phyloP scores from a whole-genome alignment of 805 yeast species.

The Starmerella bombi region DNA sequence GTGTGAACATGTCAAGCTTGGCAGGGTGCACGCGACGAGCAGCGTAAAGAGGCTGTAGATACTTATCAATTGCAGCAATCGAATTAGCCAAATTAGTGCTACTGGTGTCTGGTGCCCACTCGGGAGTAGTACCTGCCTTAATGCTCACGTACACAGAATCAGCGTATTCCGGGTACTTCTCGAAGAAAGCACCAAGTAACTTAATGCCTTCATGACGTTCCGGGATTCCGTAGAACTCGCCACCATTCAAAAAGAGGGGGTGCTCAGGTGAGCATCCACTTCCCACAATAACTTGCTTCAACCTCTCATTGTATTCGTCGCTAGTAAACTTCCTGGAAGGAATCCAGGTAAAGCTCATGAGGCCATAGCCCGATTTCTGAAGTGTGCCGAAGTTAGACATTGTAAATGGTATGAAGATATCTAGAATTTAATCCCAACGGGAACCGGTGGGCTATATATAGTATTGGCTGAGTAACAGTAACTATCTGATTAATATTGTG shows the following conservation, averaged over 20 bases:
- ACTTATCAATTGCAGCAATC: constrained; percentile 32
- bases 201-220: constrained; percentile 39
- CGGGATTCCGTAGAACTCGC: constrained; percentile 62
- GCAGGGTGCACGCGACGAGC: constrained; percentile 18
- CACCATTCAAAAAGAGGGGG: constrained; percentile 50
- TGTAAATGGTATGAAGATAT: too few relatives aligned
- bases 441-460: too few relatives aligned
- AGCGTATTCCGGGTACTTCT: constrained; percentile 41
- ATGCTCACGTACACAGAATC: constrained; percentile 47
- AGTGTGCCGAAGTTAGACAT: background rate
- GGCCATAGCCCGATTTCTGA: constrained; percentile 50
- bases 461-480: too few relatives aligned
- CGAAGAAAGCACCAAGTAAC: constrained; percentile 45
- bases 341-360: constrained; percentile 71
- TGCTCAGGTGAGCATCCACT: constrained; percentile 24
- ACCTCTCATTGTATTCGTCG: constrained; percentile 39
- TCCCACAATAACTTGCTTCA: constrained; percentile 39
- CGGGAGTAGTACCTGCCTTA: constrained; percentile 47
- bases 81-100: constrained; percentile 36
- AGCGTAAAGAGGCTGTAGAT: constrained; percentile 17
- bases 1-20: constrained; percentile 45
- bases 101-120: constrained; percentile 38
- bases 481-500: too few relatives aligned
- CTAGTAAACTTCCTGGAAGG: constrained; percentile 39
- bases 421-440: too few relatives aligned